Evolutionary conservation across 768 basidiomycete species (phyloP).

Genomic region (Kwoniella sp.): DNA sequence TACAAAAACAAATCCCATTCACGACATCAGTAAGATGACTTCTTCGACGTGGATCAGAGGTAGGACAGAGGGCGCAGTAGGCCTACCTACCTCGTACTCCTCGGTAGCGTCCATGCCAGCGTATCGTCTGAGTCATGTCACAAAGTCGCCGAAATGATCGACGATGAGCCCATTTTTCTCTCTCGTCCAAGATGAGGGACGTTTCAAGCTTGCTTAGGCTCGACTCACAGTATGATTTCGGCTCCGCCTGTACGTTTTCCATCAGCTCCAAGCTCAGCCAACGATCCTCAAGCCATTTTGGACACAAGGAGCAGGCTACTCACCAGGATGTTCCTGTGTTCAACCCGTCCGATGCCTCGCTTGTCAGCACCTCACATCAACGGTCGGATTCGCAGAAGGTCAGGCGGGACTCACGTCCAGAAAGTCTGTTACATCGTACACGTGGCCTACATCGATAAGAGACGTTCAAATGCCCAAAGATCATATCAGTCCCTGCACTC

Average conservation of each 20-base stretch:
- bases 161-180: neutral
- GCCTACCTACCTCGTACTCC: conserved; percentile 49
- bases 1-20: conserved; percentile 53
- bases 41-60: neutral
- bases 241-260: conserved; percentile 65
- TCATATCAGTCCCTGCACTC: too few species aligned
- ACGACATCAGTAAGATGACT: neutral
- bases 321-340: conserved; percentile 51
- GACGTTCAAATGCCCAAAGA: too few species aligned
- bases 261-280: neutral
- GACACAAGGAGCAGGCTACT: conserved; percentile 2
- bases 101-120: conserved; percentile 83
- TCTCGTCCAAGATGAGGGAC: neutral
- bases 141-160: too few species aligned
- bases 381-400: too few species aligned
- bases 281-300: neutral
- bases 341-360: neutral
- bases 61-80: too few species aligned
- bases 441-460: conserved; percentile 45
- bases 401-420: conserved; percentile 44
- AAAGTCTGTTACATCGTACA: conserved; percentile 56
- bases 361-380: neutral
- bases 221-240: conserved; percentile 66
- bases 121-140: conserved; percentile 61
- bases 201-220: neutral